Evolutionary conservation across 805 yeast genomes (phyloP), one percentile per base, ranked within the genome.

Genomic region (Metschnikowia shivogae): DNA sequence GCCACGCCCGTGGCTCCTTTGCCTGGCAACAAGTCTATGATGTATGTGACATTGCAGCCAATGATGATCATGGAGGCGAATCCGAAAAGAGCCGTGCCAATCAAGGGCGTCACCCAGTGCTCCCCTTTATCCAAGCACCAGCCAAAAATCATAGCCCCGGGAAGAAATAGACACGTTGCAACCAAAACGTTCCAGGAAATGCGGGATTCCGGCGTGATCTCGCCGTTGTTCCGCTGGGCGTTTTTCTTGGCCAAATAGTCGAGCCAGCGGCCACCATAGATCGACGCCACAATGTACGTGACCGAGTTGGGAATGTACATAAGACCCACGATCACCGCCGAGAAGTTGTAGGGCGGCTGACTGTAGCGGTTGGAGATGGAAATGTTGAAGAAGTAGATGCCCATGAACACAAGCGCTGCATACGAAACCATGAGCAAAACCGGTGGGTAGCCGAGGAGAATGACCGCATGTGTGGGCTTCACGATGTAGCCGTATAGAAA

Each of bases 1-100:
- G 96, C 95, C 39, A 88, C 86, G 0, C 95, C 96, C 0, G 95
- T 85, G 11, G 96, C 90, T 34, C 96, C 95, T 55, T 82, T 75
- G 0, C 95, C 95, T 0, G 96, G 96, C 36, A 89, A 70, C 1
- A 89, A 80, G 58, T 88, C 96, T 1, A 88, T 89, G 45, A 88
- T 66, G 57, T 87, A 89, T 0, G 96, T 87, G 3, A 84, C 78
- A 0, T 89, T 84, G 7, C 87, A 80, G 3, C 95, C 93, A 53
- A 87, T 86, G 3, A 86, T 79, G 64, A 87, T 78, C 93, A 88
- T 85, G 29, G 87, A 81, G 0, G 92, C 86, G 58, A 84, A 80
- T 0, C 96, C 96, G 62, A 83, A 86, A 6, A 86, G 47, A 1
- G 90, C 87, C 4, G 93, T 84, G 0, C 96, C 96, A 9, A 88